Percentiles rank a stretch among this genome's conserved stretches.
These are phyloP conservation scores for Fusarium musae DNA, from an alignment of 2,329 filamentous ascomycete genomes.

Conservation along the genomic window DNA sequence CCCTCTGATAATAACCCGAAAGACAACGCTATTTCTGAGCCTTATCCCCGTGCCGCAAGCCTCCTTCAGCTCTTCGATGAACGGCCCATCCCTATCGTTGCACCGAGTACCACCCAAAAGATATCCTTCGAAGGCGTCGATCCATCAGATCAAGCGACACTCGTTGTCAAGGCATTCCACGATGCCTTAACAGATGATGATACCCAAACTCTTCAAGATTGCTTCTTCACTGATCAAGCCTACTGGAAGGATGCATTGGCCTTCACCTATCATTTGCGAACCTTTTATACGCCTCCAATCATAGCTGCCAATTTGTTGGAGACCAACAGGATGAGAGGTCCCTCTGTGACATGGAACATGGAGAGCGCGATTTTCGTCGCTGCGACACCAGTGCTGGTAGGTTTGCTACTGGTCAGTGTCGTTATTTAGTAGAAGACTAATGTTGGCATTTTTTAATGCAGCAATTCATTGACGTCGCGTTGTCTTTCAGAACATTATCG, in stretches of 20 bases:
- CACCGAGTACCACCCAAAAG: not conserved
- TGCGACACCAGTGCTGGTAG: slow-evolving; percentile 17
- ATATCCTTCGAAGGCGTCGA: not conserved
- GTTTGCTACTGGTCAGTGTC: rapidly evolving
- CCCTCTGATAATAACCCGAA: no score
- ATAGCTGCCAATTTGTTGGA: not conserved
- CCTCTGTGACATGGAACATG: not conserved
- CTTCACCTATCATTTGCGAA: slow-evolving; percentile 30
- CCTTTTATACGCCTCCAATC: not conserved
- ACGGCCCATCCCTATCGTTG: slow-evolving; percentile 1
- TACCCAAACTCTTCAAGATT: not conserved
- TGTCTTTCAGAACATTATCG: slow-evolving; percentile 12
- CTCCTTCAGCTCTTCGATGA: slow-evolving; percentile 11
- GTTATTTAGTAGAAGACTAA: not conserved
- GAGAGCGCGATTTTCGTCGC: slow-evolving; percentile 18
- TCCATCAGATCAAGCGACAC: not conserved
- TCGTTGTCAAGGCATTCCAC: not conserved
- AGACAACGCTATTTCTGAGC: no score
- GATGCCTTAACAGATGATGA: not conserved
- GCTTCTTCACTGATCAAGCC: slow-evolving; percentile 15
- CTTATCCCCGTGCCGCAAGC: slow-evolving; percentile 1
- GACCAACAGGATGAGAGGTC: not conserved
- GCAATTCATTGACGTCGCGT: slow-evolving; percentile 22
- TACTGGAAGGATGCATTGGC: slow-evolving; percentile 35
- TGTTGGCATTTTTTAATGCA: rapidly evolving